A percentile compares a stretch with the other conserved stretches of the same genome.
Conservation (phyloP, 2,329 filamentous ascomycete genomes). For the Elsinoe batatas region DNA sequence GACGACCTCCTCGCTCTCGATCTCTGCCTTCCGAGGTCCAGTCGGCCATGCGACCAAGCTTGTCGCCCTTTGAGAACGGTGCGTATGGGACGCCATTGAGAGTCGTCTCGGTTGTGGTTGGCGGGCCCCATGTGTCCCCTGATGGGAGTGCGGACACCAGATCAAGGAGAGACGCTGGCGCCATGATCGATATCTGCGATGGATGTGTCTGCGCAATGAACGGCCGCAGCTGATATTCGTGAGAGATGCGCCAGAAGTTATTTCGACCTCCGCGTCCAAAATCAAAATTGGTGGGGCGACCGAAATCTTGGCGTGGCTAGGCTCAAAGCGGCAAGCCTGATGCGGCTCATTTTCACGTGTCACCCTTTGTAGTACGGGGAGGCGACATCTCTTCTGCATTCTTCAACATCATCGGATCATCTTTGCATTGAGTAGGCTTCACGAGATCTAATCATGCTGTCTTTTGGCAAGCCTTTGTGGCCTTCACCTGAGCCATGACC, state of each 20-base stretch:
- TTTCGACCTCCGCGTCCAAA: not conserved
- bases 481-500: too few species aligned
- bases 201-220: not conserved
- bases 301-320: conserved; percentile 1
- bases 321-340: not conserved
- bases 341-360: not conserved
- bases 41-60: conserved; percentile 97
- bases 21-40: conserved; percentile 88
- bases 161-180: conserved; percentile 38
- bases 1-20: conserved; percentile 65
- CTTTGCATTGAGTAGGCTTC: too few species aligned
- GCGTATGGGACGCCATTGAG: conserved; percentile 94
- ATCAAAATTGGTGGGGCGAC: not conserved
- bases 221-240: not conserved
- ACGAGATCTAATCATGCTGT: too few species aligned
- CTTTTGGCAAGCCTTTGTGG: too few species aligned
- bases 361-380: too few species aligned
- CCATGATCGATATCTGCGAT: conserved; percentile 26
- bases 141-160: conserved; percentile 38
- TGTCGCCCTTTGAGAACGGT: conserved; percentile 97
- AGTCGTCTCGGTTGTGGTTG: conserved; percentile 73
- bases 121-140: conserved; percentile 62
- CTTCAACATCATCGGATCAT: too few species aligned
- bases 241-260: not conserved
- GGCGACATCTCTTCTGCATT: too few species aligned